These are phyloP conservation scores for Candida methanosorbosa DNA, from an alignment of 805 yeast species.

Conservation along the genomic window DNA sequence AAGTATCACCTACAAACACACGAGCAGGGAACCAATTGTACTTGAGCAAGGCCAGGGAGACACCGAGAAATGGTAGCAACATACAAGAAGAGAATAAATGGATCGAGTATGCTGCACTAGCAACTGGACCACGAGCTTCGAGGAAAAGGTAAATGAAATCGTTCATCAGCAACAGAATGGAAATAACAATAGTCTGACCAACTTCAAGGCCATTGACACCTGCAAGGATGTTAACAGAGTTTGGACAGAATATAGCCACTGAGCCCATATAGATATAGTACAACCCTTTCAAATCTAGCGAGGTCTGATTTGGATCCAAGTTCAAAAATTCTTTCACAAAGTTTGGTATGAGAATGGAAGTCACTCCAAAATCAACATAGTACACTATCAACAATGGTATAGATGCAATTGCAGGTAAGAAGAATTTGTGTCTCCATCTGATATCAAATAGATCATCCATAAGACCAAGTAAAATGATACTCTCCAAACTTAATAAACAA, in stretches of 20 bases:
- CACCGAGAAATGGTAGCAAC: slow-evolving; percentile 81
- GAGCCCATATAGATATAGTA: slow-evolving; percentile 90
- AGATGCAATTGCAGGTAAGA: slow-evolving; percentile 89
- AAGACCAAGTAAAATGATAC: slow-evolving; percentile 77
- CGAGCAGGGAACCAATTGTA: slow-evolving; percentile 87
- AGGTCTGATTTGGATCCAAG: slow-evolving; percentile 29
- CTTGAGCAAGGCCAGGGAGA: slow-evolving; percentile 63
- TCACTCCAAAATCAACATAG: slow-evolving; percentile 88
- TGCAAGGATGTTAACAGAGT: slow-evolving; percentile 90
- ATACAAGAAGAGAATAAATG: slow-evolving; percentile 77
- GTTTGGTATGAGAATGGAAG: slow-evolving; percentile 76
- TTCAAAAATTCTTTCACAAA: slow-evolving; percentile 38
- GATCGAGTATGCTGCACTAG: slow-evolving; percentile 56
- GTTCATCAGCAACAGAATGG: slow-evolving; percentile 60
- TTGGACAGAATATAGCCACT: slow-evolving; percentile 89
- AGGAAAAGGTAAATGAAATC: slow-evolving; percentile 56
- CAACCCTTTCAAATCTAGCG: slow-evolving; percentile 67
- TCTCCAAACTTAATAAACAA: slow-evolving; percentile 74
- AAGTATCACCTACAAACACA: slow-evolving; percentile 97
- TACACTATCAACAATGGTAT: slow-evolving; percentile 87
- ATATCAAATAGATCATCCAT: slow-evolving; percentile 94
- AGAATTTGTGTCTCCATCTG: slow-evolving; percentile 96
- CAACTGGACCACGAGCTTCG: slow-evolving; percentile 20
- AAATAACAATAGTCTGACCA: slow-evolving; percentile 83
- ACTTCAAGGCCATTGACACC: slow-evolving; percentile 97